Evolutionary conservation across 768 basidiomycete species (phyloP), one percentile per base, ranked within the genome.

Genomic region (Heimioporus sp.): DNA sequence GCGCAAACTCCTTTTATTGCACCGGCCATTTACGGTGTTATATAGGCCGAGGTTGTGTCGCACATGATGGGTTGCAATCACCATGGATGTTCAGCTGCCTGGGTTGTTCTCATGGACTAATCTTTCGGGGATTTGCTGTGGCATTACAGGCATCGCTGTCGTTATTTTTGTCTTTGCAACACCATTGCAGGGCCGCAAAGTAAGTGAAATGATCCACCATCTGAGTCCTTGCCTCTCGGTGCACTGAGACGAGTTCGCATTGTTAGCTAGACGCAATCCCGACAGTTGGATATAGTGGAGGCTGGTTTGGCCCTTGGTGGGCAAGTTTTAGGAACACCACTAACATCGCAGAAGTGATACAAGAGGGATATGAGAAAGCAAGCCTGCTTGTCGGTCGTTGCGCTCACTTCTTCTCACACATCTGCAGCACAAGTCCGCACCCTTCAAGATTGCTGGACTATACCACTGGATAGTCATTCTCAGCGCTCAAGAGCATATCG

Each of bases 301-400:
- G 54, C 15, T 59, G 63, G 38, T 31, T 71, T 3, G 54, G 65
- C 19, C 67, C 68, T 9, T 72, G 62, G 52, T 49, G 53, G 20
- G 56, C 51, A 10, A 56, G 59, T 3, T 49, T 58, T 12, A 55
- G 41, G 17, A 64, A 51, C 20, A 5, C 64, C 4, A 50, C 32
- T 19, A 49, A 62, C 20, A 62, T 44, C 3, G 16, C 30, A 5
- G 45, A 60, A 7, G 40, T 69, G 17, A 28, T 72, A 7, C 65
- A 65, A 44, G 64, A 71, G 48, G 72, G 70, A 1, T 73, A 70
- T 32, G 46, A 59, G 16, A 67, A 56, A 48, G 57, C 43, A 66
- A 59, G 70, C 5, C 24, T 24, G 24, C 24, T 24, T 24, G 24
- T 24, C 24, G 5, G 24, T 24, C 24, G 24, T 24, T 24, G 3